phyloP scores from a whole-genome alignment of 2,329 filamentous ascomycete genomes.

The Stylonectria norvegica region DNA sequence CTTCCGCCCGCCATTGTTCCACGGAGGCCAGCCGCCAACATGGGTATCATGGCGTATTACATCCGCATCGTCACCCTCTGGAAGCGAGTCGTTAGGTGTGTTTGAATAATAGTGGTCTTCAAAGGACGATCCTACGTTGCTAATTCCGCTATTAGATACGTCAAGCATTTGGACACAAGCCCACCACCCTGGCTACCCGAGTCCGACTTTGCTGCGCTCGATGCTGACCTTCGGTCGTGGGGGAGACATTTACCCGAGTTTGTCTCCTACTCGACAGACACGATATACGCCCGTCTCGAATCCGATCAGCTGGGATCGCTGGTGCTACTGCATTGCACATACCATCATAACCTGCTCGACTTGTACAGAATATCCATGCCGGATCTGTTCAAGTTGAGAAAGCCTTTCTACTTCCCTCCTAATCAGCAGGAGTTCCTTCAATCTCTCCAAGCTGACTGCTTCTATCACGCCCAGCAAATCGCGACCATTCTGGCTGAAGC shows the following conservation, averaged over 20 bases:
- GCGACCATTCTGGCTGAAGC: constrained; percentile 38
- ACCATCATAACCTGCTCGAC: constrained; percentile 44
- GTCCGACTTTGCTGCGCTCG: constrained; percentile 41
- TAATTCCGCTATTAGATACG: constrained; percentile 32
- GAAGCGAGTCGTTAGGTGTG: constrained; percentile 38
- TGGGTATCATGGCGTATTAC: constrained; percentile 44
- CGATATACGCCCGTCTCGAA: constrained; percentile 45
- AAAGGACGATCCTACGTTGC: background rate
- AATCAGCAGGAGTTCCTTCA: constrained; percentile 37
- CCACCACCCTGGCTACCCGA: constrained; percentile 42
- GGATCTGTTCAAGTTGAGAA: constrained; percentile 41
- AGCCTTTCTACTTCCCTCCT: constrained; percentile 38
- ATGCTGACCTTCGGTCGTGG: constrained; percentile 40
- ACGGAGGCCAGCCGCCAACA: constrained; percentile 38
- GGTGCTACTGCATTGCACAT: constrained; percentile 44
- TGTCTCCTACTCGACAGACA: constrained; percentile 41
- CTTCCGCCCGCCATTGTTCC: constrained; percentile 38
- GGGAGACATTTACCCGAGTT: constrained; percentile 41
- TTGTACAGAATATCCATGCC: constrained; percentile 46
- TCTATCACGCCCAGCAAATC: constrained; percentile 38
- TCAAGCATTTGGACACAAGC: constrained; percentile 39
- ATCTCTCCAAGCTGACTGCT: constrained; percentile 36
- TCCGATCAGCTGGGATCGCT: constrained; percentile 45
- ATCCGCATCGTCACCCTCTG: constrained; percentile 40
- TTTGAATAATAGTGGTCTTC: constrained; percentile 10